Base-by-base conservation (phyloP, 1,284 basidiomycete species). In the Trametes hirsuta region DNA sequence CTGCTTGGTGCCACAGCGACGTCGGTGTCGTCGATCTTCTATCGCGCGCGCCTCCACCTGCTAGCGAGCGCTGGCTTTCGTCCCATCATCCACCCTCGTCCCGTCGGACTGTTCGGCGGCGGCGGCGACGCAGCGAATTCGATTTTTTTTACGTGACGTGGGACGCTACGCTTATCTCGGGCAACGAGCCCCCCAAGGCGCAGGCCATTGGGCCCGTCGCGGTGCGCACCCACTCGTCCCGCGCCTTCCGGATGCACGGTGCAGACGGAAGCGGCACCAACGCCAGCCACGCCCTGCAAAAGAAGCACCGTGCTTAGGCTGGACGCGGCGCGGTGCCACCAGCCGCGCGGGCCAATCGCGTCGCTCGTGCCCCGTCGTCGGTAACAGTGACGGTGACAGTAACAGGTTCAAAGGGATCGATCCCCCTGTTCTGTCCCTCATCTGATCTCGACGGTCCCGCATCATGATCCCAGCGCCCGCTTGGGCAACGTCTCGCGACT, bases 381-480 rank as follows among this genome's bases (percentile, higher is more conserved):
- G 30, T 30, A 8, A 30, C 30, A 18, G 18, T 18, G 30, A 30
- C 30, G 8, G 30, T 30, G 30, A 30, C 30, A 30, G 30, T 30
- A 1, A 30, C 30, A 30, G 30, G 30, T 1, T 30, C 30, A 30
- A 8, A 8, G 30, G 30, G 5, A 30, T 30, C 39, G 51, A 44
- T 45, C 51, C 41, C 51, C 51, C 24, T 44, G 30, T 39, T 34
- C 30, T 22, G 46, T 41, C 53, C 12, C 22, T 25, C 53, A 48
- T 55, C 53, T 55, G 53, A 55, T 55, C 53, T 34, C 47, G 53
- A 48, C 53, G 40, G 6, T 24, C 9, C 46, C 46, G 39, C 40
- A 55, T 55, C 53, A 55, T 55, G 53, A 55, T 55, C 47, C 34
- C 45, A 47, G 37, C 44, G n/a, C 44, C 44, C 35, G 30, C 30